Base-by-base conservation (phyloP, 2,329 filamentous ascomycete species). In the Diaporthe longicolla region DNA sequence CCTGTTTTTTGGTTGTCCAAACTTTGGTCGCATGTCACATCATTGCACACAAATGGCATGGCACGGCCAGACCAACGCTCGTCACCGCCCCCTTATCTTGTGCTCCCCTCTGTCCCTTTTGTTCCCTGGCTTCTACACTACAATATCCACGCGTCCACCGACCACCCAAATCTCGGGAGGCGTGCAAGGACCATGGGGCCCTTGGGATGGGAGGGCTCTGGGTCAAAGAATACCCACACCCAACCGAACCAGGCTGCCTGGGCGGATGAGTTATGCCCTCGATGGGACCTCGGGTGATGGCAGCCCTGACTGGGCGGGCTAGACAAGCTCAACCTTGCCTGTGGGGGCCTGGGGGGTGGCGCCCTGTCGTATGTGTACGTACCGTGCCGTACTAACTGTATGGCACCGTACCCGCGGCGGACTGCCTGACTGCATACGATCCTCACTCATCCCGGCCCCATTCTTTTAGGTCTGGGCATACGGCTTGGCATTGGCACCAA, bases 71-170 rank as follows among this genome's bases (percentile, higher is more conserved):
- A 26, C 29, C 37, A 45, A 29, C 37, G 15, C 59, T 21, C 26
- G 24, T 37, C 63, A 50, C 17, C 63, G 37, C 17, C 57, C 69
- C 55, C 45, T 59, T 63, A 63, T 61, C 63, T 61, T 54, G 24
- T 32, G 11, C 45, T 61, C 26, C 48, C 48, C 24, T 26, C 52
- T 66, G 45, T 52, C 29, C 29, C 17, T 32, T 52, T 26, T 52
- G 29, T 66, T 52, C 63, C 63, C 63, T 66, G 63, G 29, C n/a
- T 52, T 52, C 35, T 37, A 52, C 45, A n/a, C 35, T 26, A 52
- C n/a, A 15, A 35, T 43, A 63, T 54, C 69, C 69, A 71, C 69
- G 69, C 69, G 57, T 71, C 69, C 69, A 71, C 57, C 37, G 69
- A 52, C 57, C 57, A 59, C 37, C 54, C 68, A 57, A 70, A 58